Evolutionary conservation across 2,329 filamentous ascomycete genomes (phyloP), one percentile per base, ranked within the genome.

Genomic region (Cytospora mali): DNA sequence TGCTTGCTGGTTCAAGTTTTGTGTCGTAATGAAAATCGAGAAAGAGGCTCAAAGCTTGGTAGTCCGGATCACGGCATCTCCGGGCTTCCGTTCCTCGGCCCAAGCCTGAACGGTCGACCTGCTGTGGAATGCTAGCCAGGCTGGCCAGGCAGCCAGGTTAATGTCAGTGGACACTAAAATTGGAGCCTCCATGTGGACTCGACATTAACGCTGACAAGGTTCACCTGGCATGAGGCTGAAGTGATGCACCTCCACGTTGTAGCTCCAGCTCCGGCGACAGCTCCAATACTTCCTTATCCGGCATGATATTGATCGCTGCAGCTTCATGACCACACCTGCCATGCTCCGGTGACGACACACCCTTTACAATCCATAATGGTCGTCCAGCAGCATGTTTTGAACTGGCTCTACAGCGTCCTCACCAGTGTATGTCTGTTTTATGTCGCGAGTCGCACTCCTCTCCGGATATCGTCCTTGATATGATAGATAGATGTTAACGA

Each of bases 351-450:
- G 66, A 66, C 64, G 42, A 46, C 48, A 25, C 33, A 55, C 52
- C 33, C 28, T 28, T 61, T 39, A 56, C 63, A 55, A 55, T 61
- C 56, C 72, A 79, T 72, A 64, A 87, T 87, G 82, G 86, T 88
- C 70, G 91, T 97, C 73, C 90, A 92, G 71, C 93, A 96, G 76
- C 91, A 93, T 78, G 89, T 96, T 65, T 83, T 98, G 72, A 93
- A 93, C 78, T 98, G 94, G 94, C 87, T 98, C 6, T 97, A 96
- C 78, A 95, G 91, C 77, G 89, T 97, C 61, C 79, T 98, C 63
- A 91, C 89, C 49, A 91, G 88, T 71, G 90, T 92, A 78, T 55
- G 80, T 69, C 28, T 21, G 13, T 42, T 21, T 13, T 23, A 18
- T 31, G 21, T 23, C 25, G n/a, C 25, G 4, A 28, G 25, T 51